Conservation (phyloP, 176 grass and related monocot genomes). For the Triticum turgidum region DNA sequence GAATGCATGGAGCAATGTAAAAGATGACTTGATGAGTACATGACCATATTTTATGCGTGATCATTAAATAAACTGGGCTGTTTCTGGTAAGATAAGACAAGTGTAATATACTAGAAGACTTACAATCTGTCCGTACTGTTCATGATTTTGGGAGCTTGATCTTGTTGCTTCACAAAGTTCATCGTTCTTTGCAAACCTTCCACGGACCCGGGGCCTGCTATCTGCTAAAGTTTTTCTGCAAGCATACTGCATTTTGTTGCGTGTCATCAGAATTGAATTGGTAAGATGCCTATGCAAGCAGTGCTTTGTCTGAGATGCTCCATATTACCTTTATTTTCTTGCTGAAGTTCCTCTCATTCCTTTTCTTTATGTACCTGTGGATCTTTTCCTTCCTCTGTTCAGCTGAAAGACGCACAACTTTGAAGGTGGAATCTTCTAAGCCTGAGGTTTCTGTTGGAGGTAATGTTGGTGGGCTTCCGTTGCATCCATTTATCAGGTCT, state of each 20-base stretch:
- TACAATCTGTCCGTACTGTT: constrained; percentile 67
- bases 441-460: constrained; percentile 48
- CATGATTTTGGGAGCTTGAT: constrained; percentile 46
- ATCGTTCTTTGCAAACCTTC: constrained; percentile 94
- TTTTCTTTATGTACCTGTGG: constrained; percentile 90
- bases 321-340: constrained; percentile 97
- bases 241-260: constrained; percentile 73
- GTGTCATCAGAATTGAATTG: constrained; percentile 22
- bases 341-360: constrained; percentile 90
- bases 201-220: constrained; percentile 83
- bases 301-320: constrained; percentile 13
- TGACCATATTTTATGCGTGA: constrained; percentile 12
- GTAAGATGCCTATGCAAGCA: constrained; percentile 14
- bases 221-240: constrained; percentile 99
- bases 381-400: constrained; percentile 97
- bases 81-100: constrained; percentile 8
- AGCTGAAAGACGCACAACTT: constrained; percentile 66
- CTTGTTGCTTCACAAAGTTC: constrained; percentile 64
- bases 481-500: constrained; percentile 51
- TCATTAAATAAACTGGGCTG: background rate
- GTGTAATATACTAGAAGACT: constrained; percentile 37
- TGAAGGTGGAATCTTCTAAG: constrained; percentile 74
- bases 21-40: background rate
- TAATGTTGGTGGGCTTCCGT: constrained; percentile 31
- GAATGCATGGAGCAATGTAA: constrained; percentile 3